Conservation (phyloP, 106 monocot species). For the Posidonia australis region DNA sequence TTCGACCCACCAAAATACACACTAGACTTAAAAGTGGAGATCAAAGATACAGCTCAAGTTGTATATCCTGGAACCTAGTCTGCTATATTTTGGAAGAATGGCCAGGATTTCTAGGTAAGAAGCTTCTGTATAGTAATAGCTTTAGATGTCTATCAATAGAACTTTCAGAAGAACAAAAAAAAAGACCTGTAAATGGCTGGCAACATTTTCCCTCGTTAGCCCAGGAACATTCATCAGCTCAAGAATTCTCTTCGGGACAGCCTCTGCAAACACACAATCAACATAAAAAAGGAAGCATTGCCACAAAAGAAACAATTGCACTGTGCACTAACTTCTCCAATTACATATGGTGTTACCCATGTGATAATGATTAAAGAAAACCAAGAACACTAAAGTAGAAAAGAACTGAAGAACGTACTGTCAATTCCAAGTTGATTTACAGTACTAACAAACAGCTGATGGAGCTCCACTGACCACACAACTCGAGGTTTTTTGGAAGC, state of each 20-base stretch:
- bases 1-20: no score
- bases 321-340: background rate
- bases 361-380: background rate
- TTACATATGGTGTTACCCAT: background rate
- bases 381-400: background rate
- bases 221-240: constrained; percentile 76
- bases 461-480: constrained; percentile 24
- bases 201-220: constrained; percentile 65
- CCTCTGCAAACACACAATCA: constrained; percentile 36
- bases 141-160: no score
- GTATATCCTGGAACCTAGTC: no score
- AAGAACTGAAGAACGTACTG: background rate
- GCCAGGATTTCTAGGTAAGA: no score
- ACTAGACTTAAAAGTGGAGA: no score
- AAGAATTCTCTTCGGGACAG: constrained; percentile 68
- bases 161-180: background rate
- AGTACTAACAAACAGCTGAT: constrained; percentile 19
- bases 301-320: background rate
- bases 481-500: constrained; percentile 24
- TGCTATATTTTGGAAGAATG: no score
- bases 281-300: background rate
- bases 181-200: constrained; percentile 71
- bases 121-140: no score
- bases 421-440: constrained; percentile 27
- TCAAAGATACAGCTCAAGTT: no score